Percentiles rank a stretch among this genome's conserved stretches.
phyloP scores from a whole-genome alignment of 192 early-diverging fungal genomes.

The Coemansia sp. region DNA sequence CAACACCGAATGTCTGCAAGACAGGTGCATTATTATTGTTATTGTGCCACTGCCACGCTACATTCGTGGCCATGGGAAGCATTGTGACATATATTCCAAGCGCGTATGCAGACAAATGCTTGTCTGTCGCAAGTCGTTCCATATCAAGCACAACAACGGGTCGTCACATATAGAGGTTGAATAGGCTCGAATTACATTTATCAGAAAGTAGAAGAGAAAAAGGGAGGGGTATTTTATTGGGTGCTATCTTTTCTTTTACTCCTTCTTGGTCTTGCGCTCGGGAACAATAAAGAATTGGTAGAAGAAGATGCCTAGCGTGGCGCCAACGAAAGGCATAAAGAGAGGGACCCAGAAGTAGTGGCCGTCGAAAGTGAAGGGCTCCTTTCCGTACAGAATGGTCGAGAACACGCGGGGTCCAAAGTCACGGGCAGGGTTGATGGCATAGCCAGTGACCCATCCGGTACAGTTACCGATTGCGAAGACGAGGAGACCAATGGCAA shows the following conservation, averaged over 20 bases:
- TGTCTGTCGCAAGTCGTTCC: too few species aligned
- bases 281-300: constrained; percentile 66
- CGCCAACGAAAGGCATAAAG: constrained; percentile 71
- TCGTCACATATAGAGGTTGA: neutral
- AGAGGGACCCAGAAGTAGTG: constrained; percentile 77
- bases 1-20: too few species aligned
- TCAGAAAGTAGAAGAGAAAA: neutral
- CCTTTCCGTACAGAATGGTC: constrained; percentile 63
- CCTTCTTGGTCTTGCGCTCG: constrained; percentile 49
- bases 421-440: constrained; percentile 81
- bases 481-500: constrained; percentile 65
- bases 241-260: constrained; percentile 9
- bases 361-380: constrained; percentile 66
- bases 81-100: too few species aligned
- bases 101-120: too few species aligned
- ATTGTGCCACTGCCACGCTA: too few species aligned
- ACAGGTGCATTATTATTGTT: too few species aligned
- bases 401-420: constrained; percentile 79
- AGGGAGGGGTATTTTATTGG: neutral
- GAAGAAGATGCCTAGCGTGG: constrained; percentile 57
- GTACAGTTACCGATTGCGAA: constrained; percentile 66
- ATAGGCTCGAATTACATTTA: neutral
- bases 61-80: too few species aligned
- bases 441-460: constrained; percentile 68
- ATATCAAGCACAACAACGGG: neutral